phyloP scores from a whole-genome alignment of 2,329 filamentous ascomycete genomes.

The Fusarium brachygibbosum region DNA sequence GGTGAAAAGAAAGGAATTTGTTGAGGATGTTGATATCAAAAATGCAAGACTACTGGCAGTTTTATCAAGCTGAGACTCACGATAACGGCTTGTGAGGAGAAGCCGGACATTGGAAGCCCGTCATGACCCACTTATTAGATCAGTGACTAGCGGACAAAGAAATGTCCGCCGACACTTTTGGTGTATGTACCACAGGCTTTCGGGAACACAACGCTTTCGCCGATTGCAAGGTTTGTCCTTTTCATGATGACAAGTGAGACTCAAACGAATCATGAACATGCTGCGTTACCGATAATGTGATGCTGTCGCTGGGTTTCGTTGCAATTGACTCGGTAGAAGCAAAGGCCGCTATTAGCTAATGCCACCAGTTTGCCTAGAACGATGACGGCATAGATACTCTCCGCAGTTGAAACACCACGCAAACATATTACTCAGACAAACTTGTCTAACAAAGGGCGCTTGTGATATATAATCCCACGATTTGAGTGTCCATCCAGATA shows the following conservation, averaged over 20 bases:
- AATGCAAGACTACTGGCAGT: background rate
- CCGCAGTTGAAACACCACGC: slow-evolving; percentile 14
- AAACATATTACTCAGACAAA: background rate
- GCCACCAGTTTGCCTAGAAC: background rate
- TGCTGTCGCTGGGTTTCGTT: background rate
- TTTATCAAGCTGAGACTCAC: background rate
- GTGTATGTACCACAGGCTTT: background rate
- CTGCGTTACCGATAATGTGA: background rate
- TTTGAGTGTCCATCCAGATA: fast-evolving
- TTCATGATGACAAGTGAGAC: background rate
- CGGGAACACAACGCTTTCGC: background rate
- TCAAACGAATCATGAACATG: fast-evolving
- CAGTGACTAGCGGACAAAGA: background rate
- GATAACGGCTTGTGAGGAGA: background rate
- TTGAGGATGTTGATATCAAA: background rate
- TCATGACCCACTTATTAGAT: background rate
- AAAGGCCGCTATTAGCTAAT: background rate
- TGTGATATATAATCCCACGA: background rate
- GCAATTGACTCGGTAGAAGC: background rate
- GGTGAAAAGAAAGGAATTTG: no score
- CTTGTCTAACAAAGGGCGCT: slow-evolving; percentile 30
- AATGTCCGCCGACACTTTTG: slow-evolving; percentile 12
- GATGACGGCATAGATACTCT: slow-evolving; percentile 22
- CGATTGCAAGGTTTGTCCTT: background rate
- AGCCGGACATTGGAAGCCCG: background rate